Base-by-base conservation (phyloP, 495 filamentous ascomycete genomes). In the Penicillium angulare region DNA sequence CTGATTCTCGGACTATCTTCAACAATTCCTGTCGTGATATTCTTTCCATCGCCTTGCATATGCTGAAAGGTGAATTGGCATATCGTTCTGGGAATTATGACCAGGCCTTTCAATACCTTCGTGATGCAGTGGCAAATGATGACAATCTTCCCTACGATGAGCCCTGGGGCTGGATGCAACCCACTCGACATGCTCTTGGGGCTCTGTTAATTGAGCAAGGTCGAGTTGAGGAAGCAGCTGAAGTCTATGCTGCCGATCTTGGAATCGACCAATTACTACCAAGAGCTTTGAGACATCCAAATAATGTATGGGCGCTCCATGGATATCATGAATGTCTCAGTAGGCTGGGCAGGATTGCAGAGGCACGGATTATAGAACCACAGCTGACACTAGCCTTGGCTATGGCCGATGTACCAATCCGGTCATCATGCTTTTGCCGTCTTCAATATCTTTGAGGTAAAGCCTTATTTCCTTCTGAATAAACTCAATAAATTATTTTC, bases 141-240 rank as follows among this genome's bases (percentile, higher is more conserved):
- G 79, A 85, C 46, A 50, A 59, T 1, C 68, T 88, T 7, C 78
- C 77, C 0, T 88, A 85, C 47, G 79, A 83, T 49, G 85, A 88
- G 63, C 85, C 85, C 0, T 87, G 84, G 83, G 80, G 80, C 2
- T 86, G 82, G 83, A 86, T 86, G 83, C 79, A 84, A 52, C 83
- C 85, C 0, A 76, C 82, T 1, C 67, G 83, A 4, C 85, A 88
- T 64, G 83, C 84, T 3, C 79, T 82, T 34, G 85, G 79, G 0
- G 85, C 84, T 4, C 67, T 88, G 1, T 63, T 85, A 16, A 59
- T 84, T 0, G 85, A 88, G 47, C 84, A 87, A 48, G 78, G 74
- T 3, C 71, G 69, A 1, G 69, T 81, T 7, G 66, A 78, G 22
- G 72, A 85, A 44, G 84, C 84, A 0, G 50, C 73, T 9, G 64